These are phyloP conservation scores for Proteromonas lacertae DNA, from an alignment of 352 stramenopile species.

Conservation along the genomic window DNA sequence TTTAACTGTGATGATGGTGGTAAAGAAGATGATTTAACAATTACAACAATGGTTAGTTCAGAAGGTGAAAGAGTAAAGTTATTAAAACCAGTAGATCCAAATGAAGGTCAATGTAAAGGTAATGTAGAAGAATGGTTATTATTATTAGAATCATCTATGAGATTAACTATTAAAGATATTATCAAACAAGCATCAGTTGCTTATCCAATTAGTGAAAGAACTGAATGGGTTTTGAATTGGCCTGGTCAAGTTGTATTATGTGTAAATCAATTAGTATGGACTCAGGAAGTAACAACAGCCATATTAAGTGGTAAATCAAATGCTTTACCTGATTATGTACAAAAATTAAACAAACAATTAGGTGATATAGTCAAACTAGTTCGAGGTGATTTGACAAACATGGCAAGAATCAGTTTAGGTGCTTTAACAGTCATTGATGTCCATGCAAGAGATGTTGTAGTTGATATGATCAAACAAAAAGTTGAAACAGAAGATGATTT, in stretches of 20 bases:
- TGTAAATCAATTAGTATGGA: conserved; percentile 77
- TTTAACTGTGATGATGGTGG: no score
- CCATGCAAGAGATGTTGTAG: no score
- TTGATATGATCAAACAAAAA: conserved; percentile 39
- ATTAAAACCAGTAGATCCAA: conserved; percentile 34
- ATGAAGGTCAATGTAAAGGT: conserved; percentile 55
- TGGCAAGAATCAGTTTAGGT: no score
- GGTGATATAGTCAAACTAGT: no score
- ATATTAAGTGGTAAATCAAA: no score
- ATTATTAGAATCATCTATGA: conserved; percentile 50
- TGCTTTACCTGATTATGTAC: no score
- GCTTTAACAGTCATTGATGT: no score
- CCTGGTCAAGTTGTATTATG: no score
- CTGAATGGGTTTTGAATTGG: conserved; percentile 61
- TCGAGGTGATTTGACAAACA: no score
- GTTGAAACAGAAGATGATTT: conserved; percentile 49
- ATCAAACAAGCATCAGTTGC: conserved; percentile 33
- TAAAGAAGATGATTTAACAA: no score
- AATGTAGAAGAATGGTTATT: no score
- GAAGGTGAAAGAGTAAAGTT: conserved; percentile 54
- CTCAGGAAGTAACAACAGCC: conserved; percentile 40
- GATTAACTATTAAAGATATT: conserved; percentile 49
- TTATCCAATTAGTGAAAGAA: conserved; percentile 27
- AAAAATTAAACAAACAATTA: no score
- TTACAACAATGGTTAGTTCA: conserved; percentile 61